phyloP scores from a whole-genome alignment of 805 yeast species.

The Suhomyces xylopsoci region DNA sequence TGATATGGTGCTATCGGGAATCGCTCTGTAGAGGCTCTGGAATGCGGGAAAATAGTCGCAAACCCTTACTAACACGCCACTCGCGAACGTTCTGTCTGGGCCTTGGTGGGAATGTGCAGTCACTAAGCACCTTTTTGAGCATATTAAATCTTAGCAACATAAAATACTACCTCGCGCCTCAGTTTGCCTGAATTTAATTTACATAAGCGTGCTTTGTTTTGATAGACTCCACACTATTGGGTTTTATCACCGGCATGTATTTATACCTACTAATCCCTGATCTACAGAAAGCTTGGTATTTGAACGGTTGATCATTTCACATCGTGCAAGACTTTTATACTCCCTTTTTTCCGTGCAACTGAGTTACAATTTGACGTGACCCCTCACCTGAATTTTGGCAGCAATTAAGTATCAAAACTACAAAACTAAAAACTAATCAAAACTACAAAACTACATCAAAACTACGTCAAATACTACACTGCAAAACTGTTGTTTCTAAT shows the following conservation, averaged over 20 bases:
- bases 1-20: slow-evolving; percentile 4
- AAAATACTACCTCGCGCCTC: not conserved
- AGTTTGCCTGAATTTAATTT: not conserved
- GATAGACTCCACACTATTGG: not conserved
- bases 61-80: not conserved
- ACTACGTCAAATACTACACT: too few species aligned
- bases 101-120: not conserved
- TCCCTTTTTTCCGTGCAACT: not conserved
- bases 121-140: not conserved
- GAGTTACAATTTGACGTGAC: not conserved
- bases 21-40: not conserved
- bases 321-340: too few species aligned
- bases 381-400: not conserved
- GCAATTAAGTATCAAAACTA: too few species aligned
- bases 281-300: not conserved
- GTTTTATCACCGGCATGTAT: not conserved
- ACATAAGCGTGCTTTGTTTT: not conserved
- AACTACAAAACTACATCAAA: too few species aligned
- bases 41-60: not conserved
- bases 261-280: not conserved
- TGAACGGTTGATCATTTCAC: not conserved
- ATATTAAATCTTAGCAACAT: not conserved
- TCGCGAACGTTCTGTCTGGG: not conserved
- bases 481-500: too few species aligned
- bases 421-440: too few species aligned